A percentile compares a stretch with the other conserved stretches of the same genome.
Evolutionary conservation across 2,329 filamentous ascomycete species (phyloP).

Genomic region (Colletotrichum falcatum): DNA sequence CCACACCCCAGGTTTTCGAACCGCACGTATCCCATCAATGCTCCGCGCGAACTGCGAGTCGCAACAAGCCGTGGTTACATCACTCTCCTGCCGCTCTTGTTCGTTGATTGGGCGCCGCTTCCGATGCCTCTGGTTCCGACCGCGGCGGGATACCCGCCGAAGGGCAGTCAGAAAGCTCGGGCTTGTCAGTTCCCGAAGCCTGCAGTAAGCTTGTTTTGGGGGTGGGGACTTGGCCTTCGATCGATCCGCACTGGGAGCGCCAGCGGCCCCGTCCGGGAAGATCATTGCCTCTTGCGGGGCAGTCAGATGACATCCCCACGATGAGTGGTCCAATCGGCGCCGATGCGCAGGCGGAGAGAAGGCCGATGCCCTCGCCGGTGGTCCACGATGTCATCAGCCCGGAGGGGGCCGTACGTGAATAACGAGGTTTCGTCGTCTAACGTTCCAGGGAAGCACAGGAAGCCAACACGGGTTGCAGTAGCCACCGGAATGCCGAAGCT

Average conservation of each 20-base stretch:
- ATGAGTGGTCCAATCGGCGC: not conserved
- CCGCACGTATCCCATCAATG: conserved; percentile 10
- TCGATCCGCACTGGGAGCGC: conserved; percentile 13
- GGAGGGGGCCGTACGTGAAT: not conserved
- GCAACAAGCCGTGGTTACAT: not conserved
- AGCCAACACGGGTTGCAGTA: not conserved
- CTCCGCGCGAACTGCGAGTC: not conserved
- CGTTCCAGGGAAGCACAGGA: not conserved
- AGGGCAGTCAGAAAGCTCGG: conserved; percentile 7
- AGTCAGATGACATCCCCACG: not conserved
- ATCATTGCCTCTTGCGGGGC: conserved; percentile 22
- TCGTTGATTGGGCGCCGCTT: conserved; percentile 1
- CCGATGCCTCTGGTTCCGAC: not conserved
- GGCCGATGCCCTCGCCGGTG: not conserved
- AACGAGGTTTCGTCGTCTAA: not conserved
- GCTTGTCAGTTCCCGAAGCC: conserved; percentile 15
- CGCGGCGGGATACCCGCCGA: not conserved
- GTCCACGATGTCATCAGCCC: not conserved
- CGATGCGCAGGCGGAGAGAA: not conserved
- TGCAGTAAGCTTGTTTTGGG: conserved; percentile 18
- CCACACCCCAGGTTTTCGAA: conserved; percentile 7
- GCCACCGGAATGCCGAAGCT: not conserved
- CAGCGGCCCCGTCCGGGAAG: conserved; percentile 1
- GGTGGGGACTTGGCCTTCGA: not conserved
- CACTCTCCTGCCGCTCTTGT: not conserved